phyloP scores from a whole-genome alignment of 306 rosid genomes.

The Prunus salicina region DNA sequence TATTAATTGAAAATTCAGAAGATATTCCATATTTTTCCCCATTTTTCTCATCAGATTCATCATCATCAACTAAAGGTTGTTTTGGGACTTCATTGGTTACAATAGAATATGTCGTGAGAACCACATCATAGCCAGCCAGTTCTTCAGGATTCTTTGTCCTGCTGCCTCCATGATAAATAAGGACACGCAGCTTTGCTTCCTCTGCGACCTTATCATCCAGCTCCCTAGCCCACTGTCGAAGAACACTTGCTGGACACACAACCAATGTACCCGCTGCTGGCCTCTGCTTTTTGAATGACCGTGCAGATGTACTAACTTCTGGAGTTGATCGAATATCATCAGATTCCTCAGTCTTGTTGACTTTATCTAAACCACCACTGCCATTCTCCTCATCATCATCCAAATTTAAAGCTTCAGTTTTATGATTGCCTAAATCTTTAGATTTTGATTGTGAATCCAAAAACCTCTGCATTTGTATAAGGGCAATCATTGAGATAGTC shows the following conservation, averaged over 20 bases:
- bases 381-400: conserved; percentile 73
- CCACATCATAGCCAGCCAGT: conserved; percentile 83
- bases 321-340: conserved; percentile 47
- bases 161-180: conserved; percentile 87
- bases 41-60: conserved; percentile 67
- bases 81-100: conserved; percentile 95
- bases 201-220: conserved; percentile 81
- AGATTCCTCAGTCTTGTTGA: conserved; percentile 41
- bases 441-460: conserved; percentile 61
- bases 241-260: conserved; percentile 96
- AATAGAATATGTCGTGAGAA: conserved; percentile 86
- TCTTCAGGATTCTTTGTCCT: conserved; percentile 84
- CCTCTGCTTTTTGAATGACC: conserved; percentile 59
- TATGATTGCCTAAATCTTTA: conserved; percentile 45
- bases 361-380: conserved; percentile 35
- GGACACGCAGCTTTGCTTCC: conserved; percentile 60
- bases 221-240: conserved; percentile 97
- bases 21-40: conserved; percentile 68
- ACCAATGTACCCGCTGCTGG: conserved; percentile 97
- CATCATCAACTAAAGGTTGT: conserved; percentile 81
- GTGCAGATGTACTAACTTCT: conserved; percentile 54
- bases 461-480: conserved; percentile 74
- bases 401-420: conserved; percentile 82
- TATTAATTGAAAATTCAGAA: conserved; percentile 53
- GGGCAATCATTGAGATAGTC: conserved; percentile 91